Base-by-base conservation (phyloP, 352 stramenopile genomes). In the Aphanomyces cochlioides region DNA sequence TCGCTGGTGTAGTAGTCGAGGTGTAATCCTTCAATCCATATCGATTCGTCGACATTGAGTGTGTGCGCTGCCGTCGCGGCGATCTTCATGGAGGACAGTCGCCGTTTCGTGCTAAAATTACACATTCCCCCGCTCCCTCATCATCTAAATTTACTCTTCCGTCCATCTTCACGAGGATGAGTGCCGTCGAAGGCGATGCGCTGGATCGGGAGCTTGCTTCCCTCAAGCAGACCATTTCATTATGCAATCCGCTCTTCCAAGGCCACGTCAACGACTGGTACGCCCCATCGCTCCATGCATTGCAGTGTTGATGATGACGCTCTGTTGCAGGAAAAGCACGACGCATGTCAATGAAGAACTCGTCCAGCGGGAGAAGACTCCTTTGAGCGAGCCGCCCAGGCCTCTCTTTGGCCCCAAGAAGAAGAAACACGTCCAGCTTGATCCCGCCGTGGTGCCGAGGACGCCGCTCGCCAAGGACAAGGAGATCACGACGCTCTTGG, bases 211-310 rank as follows among this genome's bases (percentile, higher is more conserved):
- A 90, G 72, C 77, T 94, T 12, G 82, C 79, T 6, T 83, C 74
- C 65, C 73, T 94, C 57, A 78, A 85, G 41, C 85, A 92, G 50
- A 90, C 82, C 21, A 89, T 89, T 40, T 83, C 67, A 15, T 74
- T 94, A 58, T 92, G 84, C 75, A 92, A 94, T 65, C 87, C 85
- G 28, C 73, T 92, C 38, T 92, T 86, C 0, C 90, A 85, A 36
- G 84, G 85, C 39, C 81, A 90, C 56, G 83, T 83, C 56, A 76
- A 73, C 47, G 76, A 88, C 64, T 94, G 86, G 86, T 94, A 82
- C 19, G 78, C 48, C 28, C n/a, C 4, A 36, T 39, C 10, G 8
- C 28, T 69, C 21, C 8, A 28, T 12, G 45, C 37, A 7, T 10
- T 15, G 36, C 21, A 57, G 17, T n/a, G 48, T n/a, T 38, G 12